Evolutionary conservation across 768 basidiomycete species (phyloP), one percentile per base, ranked within the genome.

Genomic region (Leccinum disarticulatum): DNA sequence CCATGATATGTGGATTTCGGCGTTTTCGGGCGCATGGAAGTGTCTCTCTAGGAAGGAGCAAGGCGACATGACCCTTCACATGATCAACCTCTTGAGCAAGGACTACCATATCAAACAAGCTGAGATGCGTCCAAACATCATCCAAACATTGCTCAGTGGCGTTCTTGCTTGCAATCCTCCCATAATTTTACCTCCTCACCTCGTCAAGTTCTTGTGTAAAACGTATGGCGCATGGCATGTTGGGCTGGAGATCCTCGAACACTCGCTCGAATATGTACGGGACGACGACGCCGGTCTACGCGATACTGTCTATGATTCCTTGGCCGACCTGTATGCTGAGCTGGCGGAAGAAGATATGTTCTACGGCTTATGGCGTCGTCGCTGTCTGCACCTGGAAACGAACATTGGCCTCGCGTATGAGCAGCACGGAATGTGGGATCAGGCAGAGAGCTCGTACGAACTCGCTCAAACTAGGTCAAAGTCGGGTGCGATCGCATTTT

Each of bases 181-280:
- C 0, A 88, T 97, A 82, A 86, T 84, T 31, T 81, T 99, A 3
- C 97, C 97, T 8, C 95, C 97, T 11, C 91, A 96, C 67, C 85
- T 99, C 36, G 83, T 98, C 66, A 98, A 98, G 71, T 99, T 95
- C 71, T 86, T 98, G 35, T 93, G 92, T 17, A 97, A 98, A 76
- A 93, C 93, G 0, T 99, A 91, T 73, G 88, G 93, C 41, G 91
- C 92, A n/a, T 98, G 96, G 95, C 91, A 97, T 71, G 84, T 89
- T 52, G 86, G 87, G 4, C 76, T 96, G 58, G 95, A 98, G 71
- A 85, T 96, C 33, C 82, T 99, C 4, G 87, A 87, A 63, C 77
- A 81, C 30, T 88, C 91, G n/a, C 77, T 95, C 61, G 91, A 94
- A 38, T 77, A 85, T 53, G 80, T 87, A 30, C 86, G 88, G 52